Base-by-base conservation (phyloP, 1,284 basidiomycete genomes). In the Heimioporus punctisporus region DNA sequence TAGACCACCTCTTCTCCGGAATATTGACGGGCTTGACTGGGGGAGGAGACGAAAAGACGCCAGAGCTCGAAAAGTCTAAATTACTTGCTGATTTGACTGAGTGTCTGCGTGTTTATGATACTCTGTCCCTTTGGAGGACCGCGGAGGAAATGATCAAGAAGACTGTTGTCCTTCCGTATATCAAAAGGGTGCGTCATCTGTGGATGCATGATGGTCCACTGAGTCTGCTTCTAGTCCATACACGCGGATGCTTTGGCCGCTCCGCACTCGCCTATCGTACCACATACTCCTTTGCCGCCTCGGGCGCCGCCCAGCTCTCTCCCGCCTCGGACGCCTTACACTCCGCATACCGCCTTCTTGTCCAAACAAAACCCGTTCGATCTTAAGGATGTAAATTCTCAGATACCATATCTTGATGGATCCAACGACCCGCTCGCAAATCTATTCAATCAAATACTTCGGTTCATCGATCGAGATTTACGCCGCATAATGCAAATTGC, bases 61-160 rank as follows among this genome's bases (percentile, higher is more conserved):
- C 77, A 4, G 88, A 92, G 48, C 64, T 81, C 8, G 90, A 92
- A 57, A 86, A 80, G 61, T 75, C 77, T n/a, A 89, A 87, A 57
- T 74, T 77, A 59, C 72, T 81, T 42, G 70, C 81, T 14, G 89
- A 92, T 56, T 66, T 93, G 50, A 83, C 82, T 11, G 92, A 95
- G 63, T 95, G 92, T 66, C 73, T 98, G 31, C 78, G 83, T 50
- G 92, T 91, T 6, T 97, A 97, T 66, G 91, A 95, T 59, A 73
- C 83, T 7, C 77, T 97, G 46, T 83, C 86, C 23, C 81, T 93
- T 15, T 93, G 92, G 90, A 76, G 84, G 60, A 88, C 92, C 59
- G 94, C 94, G 2, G 93, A 95, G 71, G 91, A 93, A 55, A 86
- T 96, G 17, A 75, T 97, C 46, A 77, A 88, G 55, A 76, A 76